Evolutionary conservation across 352 stramenopile species (phyloP), one percentile per base, ranked within the genome.

Genomic region (Albugo laibachii): DNA sequence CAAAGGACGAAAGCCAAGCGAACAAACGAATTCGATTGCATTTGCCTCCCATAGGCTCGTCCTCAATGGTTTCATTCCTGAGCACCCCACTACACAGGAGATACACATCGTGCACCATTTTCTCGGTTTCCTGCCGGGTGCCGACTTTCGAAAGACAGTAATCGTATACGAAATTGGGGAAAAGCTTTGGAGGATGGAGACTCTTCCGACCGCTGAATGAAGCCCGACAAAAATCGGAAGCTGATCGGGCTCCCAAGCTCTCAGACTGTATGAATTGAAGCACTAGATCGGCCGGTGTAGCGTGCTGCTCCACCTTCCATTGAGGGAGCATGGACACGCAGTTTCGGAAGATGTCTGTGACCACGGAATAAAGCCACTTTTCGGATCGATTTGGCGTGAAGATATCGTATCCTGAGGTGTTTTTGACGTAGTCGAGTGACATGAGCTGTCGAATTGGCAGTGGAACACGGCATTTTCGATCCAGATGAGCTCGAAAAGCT

Each of bases 21-120:
- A 41, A 41, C 36, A 16, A 16, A 14, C 14, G 14, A 16, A 41
- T 14, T 14, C 16, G 36, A 16, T 51, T 85, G 73, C 44, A 78
- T n/a, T 3, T 69, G 66, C 46, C 61, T 79, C 15, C 70, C 66
- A 16, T n/a, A 83, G 63, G 24, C 83, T 58, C 0, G 54, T 58
- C 14, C 78, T 66, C 0, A 85, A 39, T 48, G 83, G 83, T 11
- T 58, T 77, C 57, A 2, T 55, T 53, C 0, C 42, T 21, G 37
- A 73, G 53, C 15, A 79, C 48, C 2, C 62, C 51, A 0, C 80
- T 69, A n/a, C 72, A 84, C 42, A 78, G 87, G 13, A 70, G 60
- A 39, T 91, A 93, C 14, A 92, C 47, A 35, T 91, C 80, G 41
- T 92, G 75, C 20, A 91, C 68, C 1, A 83, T 48, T 43, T 83